Evolutionary conservation across 768 basidiomycete species (phyloP).

Genomic region (Sporobolomyces phaffii): DNA sequence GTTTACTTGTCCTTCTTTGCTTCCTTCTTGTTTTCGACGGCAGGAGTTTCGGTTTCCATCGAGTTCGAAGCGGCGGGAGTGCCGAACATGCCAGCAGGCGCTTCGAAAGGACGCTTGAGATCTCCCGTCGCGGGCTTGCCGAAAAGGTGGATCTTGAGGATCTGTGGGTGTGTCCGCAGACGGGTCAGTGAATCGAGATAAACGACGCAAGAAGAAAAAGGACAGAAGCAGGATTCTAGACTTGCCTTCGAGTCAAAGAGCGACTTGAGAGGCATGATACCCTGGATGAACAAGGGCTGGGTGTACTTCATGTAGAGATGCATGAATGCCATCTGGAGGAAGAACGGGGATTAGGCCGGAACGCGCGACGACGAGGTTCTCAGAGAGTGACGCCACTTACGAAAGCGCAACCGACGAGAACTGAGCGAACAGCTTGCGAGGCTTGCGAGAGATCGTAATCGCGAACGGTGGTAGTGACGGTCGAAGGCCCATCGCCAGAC

Average conservation of each 20-base stretch:
- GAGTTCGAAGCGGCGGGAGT: slow-evolving; percentile 62
- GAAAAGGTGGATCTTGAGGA: slow-evolving; percentile 68
- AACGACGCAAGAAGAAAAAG: background rate
- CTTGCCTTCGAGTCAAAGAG: slow-evolving; percentile 75
- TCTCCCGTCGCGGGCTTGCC: slow-evolving; percentile 76
- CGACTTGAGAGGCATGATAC: slow-evolving; percentile 87
- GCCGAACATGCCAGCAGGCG: slow-evolving; percentile 29
- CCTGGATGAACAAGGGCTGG: slow-evolving; percentile 91
- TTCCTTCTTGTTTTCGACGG: slow-evolving; percentile 74
- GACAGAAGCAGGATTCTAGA: background rate
- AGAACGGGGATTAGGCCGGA: background rate
- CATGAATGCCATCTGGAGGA: slow-evolving; percentile 67
- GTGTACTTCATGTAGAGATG: slow-evolving; percentile 93
- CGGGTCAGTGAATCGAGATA: background rate
- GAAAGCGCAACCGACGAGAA: slow-evolving; percentile 47
- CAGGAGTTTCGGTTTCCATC: slow-evolving; percentile 74
- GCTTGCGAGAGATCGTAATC: slow-evolving; percentile 90
- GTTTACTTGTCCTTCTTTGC: slow-evolving; percentile 44
- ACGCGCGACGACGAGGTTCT: background rate
- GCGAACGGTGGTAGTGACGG: slow-evolving; percentile 81
- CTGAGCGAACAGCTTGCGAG: slow-evolving; percentile 57
- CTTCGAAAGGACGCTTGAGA: slow-evolving; percentile 77
- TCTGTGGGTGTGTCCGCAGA: slow-evolving; percentile 11
- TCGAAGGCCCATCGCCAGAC: slow-evolving; percentile 41
- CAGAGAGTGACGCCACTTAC: slow-evolving; percentile 40